Evolutionary conservation across 2,329 filamentous ascomycete genomes (phyloP).

Genomic region (Dactylellina drechsleri): DNA sequence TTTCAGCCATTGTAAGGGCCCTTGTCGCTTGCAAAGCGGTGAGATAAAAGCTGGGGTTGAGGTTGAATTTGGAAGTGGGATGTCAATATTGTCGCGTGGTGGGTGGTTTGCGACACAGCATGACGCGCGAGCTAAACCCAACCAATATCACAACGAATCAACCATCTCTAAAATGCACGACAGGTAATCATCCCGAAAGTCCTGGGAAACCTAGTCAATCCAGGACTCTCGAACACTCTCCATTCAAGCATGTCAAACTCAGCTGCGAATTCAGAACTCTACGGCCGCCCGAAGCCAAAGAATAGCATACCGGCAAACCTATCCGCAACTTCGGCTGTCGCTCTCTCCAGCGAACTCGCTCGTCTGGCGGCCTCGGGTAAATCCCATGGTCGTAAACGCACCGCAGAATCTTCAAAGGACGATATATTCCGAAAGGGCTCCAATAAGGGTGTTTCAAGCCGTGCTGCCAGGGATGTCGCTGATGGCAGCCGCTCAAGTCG

Average conservation of each 20-base stretch:
- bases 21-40: not conserved
- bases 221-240: constrained; percentile 11
- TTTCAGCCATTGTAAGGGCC: constrained; percentile 23
- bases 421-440: constrained; percentile 64
- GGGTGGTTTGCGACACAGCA: constrained; percentile 2
- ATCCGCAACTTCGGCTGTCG: constrained; percentile 76
- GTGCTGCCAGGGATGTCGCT: constrained; percentile 71
- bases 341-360: constrained; percentile 88
- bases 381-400: constrained; percentile 42
- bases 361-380: constrained; percentile 57
- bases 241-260: constrained; percentile 68
- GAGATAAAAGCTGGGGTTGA: not conserved
- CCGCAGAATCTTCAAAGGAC: constrained; percentile 39
- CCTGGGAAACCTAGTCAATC: constrained; percentile 16
- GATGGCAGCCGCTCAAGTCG: constrained; percentile 64
- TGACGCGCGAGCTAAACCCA: constrained; percentile 19
- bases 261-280: constrained; percentile 68
- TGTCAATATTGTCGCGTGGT: constrained; percentile 34
- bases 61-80: too few relatives aligned
- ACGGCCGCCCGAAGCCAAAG: constrained; percentile 78
- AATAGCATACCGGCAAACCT: constrained; percentile 69
- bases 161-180: constrained; percentile 18
- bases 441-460: constrained; percentile 72
- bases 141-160: constrained; percentile 9
- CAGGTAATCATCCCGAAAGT: constrained; percentile 10